phyloP scores from a whole-genome alignment of 352 stramenopile genomes.

The Phytophthora syringae region DNA sequence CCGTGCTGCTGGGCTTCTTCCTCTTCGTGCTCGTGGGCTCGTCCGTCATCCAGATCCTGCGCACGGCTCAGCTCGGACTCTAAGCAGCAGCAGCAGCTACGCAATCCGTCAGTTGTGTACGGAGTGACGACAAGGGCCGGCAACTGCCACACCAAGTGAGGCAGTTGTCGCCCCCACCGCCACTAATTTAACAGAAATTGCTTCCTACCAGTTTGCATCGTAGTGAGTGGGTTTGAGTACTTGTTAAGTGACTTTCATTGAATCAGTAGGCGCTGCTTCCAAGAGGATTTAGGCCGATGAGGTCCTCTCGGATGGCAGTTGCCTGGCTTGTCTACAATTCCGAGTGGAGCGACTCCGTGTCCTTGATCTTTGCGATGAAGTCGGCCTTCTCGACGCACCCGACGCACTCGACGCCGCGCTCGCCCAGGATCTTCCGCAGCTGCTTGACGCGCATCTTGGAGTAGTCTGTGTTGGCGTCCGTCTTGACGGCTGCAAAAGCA shows the following conservation, averaged over 20 bases:
- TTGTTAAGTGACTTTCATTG: slow-evolving; percentile 37
- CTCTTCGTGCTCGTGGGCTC: slow-evolving; percentile 89
- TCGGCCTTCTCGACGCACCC: slow-evolving; percentile 96
- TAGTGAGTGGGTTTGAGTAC: background rate
- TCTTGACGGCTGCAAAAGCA: slow-evolving; percentile 86
- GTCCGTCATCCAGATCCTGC: slow-evolving; percentile 88
- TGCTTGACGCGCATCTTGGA: slow-evolving; percentile 95
- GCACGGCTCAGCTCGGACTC: slow-evolving; percentile 74
- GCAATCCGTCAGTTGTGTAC: slow-evolving; percentile 1
- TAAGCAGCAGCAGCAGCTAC: slow-evolving; percentile 42
- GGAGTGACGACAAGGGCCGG: slow-evolving; percentile 12
- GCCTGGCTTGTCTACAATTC: slow-evolving; percentile 73
- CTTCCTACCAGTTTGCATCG: background rate
- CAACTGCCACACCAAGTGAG: background rate
- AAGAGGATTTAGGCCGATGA: background rate
- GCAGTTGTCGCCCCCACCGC: slow-evolving; percentile 4
- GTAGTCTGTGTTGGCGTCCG: slow-evolving; percentile 95
- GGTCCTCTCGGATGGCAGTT: background rate
- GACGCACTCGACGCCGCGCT: slow-evolving; percentile 93
- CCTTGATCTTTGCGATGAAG: slow-evolving; percentile 95
- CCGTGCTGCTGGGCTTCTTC: slow-evolving; percentile 86
- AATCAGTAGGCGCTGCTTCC: slow-evolving; percentile 24
- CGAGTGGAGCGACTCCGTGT: slow-evolving; percentile 83
- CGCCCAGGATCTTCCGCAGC: slow-evolving; percentile 93
- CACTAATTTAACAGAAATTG: slow-evolving; percentile 46